Evolutionary conservation across 306 rosid species (phyloP).

Genomic region (Lablab purpureus): DNA sequence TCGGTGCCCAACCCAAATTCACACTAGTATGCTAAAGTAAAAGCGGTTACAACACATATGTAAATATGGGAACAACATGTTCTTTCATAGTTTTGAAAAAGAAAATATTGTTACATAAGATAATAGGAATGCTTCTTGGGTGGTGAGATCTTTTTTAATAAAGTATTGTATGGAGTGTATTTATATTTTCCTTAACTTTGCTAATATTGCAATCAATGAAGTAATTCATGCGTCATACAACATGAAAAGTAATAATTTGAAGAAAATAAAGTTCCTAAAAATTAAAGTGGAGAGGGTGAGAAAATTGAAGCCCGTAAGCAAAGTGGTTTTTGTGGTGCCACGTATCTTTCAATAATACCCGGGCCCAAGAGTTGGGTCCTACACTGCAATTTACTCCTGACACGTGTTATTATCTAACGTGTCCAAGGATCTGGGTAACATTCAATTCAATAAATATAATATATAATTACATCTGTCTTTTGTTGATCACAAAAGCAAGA

Average conservation of each 20-base stretch:
- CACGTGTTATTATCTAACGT: conserved; percentile 44
- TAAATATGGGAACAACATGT: no score
- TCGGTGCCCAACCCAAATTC: no score
- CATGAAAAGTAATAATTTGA: not conserved
- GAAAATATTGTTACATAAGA: no score
- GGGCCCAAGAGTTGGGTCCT: conserved; percentile 23
- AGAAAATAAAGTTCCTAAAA: conserved; percentile 30
- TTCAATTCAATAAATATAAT: no score
- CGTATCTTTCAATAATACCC: conserved; percentile 24
- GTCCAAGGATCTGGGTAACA: conserved; percentile 34
- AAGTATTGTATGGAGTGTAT: not conserved
- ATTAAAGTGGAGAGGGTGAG: not conserved
- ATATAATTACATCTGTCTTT: no score
- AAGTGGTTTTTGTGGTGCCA: conserved; percentile 48
- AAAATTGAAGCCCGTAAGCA: conserved; percentile 29
- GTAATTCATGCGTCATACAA: not conserved
- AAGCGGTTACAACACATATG: no score
- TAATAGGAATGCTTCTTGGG: no score
- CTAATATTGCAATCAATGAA: not conserved
- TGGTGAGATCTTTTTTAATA: no score
- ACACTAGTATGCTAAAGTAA: no score
- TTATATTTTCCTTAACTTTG: not conserved
- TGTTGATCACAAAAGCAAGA: no score
- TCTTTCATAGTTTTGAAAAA: no score
- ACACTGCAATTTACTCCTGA: not conserved